phyloP scores from a whole-genome alignment of 768 basidiomycete species.

The Lactarius evosmus region DNA sequence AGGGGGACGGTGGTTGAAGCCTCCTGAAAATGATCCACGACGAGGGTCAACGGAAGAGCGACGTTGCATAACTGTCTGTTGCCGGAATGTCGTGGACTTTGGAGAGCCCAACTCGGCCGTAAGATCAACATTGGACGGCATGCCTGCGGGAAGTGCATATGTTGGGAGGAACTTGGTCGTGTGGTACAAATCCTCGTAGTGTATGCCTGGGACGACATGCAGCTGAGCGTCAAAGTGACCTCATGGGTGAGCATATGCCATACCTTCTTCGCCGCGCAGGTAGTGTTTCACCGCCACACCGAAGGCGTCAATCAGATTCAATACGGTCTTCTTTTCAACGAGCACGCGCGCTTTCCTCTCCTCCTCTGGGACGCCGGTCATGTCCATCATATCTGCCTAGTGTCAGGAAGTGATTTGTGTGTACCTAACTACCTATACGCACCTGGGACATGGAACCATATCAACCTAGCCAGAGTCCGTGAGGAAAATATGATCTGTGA shows the following conservation, averaged over 20 bases:
- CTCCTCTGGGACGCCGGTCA: conserved; percentile 27
- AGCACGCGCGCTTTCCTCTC: conserved; percentile 47
- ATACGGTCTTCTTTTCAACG: conserved; percentile 64
- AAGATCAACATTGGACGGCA: conserved; percentile 41
- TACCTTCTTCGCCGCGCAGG: conserved; percentile 30
- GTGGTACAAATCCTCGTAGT: conserved; percentile 55
- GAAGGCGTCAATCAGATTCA: conserved; percentile 66
- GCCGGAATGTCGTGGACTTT: conserved; percentile 1
- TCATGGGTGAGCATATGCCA: conserved; percentile 9
- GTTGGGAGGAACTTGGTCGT: conserved; percentile 71
- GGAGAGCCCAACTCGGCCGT: neutral
- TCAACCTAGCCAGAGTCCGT: conserved; percentile 56
- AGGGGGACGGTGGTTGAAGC: neutral
- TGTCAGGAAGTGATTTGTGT: neutral
- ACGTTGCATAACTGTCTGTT: neutral
- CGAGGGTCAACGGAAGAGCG: neutral
- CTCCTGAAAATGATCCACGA: conserved; percentile 6
- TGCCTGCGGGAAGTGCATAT: conserved; percentile 53
- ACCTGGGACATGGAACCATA: conserved; percentile 71
- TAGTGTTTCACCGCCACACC: conserved; percentile 69
- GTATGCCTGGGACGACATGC: conserved; percentile 27
- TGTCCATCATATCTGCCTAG: conserved; percentile 31
- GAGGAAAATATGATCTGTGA: conserved; percentile 57
- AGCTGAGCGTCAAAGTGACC: neutral
- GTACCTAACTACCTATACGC: conserved; percentile 20